A percentile compares a stretch with the other conserved stretches of the same genome.
phyloP scores from a whole-genome alignment of 2,329 filamentous ascomycete genomes.

The Apiospora pterosperma region DNA sequence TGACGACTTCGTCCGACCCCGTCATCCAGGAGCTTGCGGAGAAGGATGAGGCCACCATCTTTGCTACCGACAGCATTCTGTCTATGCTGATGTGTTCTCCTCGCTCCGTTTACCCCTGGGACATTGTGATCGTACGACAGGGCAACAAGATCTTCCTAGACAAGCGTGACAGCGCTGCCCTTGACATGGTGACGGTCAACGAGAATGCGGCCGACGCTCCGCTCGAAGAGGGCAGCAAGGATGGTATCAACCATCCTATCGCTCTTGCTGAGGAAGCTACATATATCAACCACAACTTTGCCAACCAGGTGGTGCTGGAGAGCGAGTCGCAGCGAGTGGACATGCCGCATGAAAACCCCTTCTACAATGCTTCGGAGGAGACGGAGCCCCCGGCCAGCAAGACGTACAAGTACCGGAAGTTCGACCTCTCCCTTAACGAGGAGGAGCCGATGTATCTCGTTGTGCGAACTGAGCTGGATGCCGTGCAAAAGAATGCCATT shows the following conservation, averaged over 20 bases:
- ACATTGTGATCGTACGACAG: constrained; percentile 89
- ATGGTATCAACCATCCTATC: constrained; percentile 88
- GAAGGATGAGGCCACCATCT: constrained; percentile 93
- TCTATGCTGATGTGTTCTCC: constrained; percentile 99
- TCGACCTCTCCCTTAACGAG: constrained; percentile 92
- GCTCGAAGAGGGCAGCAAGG: constrained; percentile 92
- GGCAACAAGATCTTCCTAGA: constrained; percentile 98
- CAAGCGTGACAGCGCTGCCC: constrained; percentile 91
- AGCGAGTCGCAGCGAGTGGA: constrained; percentile 73
- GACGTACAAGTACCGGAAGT: constrained; percentile 96
- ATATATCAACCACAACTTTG: constrained; percentile 99
- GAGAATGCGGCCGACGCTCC: constrained; percentile 97
- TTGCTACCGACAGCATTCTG: constrained; percentile 93
- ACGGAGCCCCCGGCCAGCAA: constrained; percentile 92
- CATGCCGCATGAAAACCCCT: constrained; percentile 89
- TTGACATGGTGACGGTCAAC: constrained; percentile 98
- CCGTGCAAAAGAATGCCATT: constrained; percentile 91
- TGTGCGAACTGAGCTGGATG: constrained; percentile 93
- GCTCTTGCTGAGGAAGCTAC: constrained; percentile 95
- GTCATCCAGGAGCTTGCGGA: constrained; percentile 96
- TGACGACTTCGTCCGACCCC: constrained; percentile 93
- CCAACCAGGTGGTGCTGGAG: constrained; percentile 90
- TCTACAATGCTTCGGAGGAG: constrained; percentile 93
- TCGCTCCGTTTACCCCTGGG: constrained; percentile 96
- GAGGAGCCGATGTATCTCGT: constrained; percentile 91